Conservation (phyloP, 1,139 yeast genomes). For the Candida dubliniensis region DNA sequence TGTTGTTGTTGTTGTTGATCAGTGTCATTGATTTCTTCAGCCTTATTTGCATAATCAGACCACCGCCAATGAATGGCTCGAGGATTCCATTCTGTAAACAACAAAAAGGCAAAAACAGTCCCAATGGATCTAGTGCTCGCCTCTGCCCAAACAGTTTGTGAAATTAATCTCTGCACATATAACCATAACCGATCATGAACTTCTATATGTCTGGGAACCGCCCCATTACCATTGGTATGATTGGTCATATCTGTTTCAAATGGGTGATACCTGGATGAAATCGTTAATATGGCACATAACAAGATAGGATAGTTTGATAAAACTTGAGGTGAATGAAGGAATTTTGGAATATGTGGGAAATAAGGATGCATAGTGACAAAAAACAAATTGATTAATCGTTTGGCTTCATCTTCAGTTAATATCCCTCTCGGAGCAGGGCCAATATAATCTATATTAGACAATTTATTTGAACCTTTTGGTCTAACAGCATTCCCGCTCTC, state of each 20-base stretch:
- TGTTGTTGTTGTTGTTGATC: slow-evolving; percentile 6
- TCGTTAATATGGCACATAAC: slow-evolving; percentile 75
- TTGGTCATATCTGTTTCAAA: slow-evolving; percentile 31
- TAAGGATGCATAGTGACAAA: slow-evolving; percentile 84
- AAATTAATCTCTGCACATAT: slow-evolving; percentile 75
- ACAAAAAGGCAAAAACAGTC: slow-evolving; percentile 76
- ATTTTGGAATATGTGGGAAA: slow-evolving; percentile 81
- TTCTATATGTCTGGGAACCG: slow-evolving; percentile 51
- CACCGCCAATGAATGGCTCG: slow-evolving; percentile 89
- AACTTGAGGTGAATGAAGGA: slow-evolving; percentile 63
- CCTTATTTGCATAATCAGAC: slow-evolving; percentile 79
- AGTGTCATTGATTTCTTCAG: slow-evolving; percentile 34
- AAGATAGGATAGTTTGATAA: slow-evolving; percentile 79
- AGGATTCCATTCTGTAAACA: slow-evolving; percentile 96
- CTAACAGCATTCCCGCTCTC: slow-evolving; percentile 47
- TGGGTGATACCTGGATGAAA: slow-evolving; percentile 72
- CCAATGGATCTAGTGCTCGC: slow-evolving; percentile 87
- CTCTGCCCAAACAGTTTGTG: slow-evolving; percentile 93
- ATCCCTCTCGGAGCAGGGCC: slow-evolving; percentile 53
- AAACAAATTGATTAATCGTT: slow-evolving; percentile 59
- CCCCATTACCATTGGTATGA: slow-evolving; percentile 19
- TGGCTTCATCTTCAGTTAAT: slow-evolving; percentile 68
- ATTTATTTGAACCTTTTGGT: slow-evolving; percentile 52
- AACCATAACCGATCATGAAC: slow-evolving; percentile 82
- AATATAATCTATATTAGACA: slow-evolving; percentile 66